A percentile compares a stretch with the other conserved stretches of the same genome.
Conservation (phyloP, 495 filamentous ascomycete genomes). For the Neurospora africana region DNA sequence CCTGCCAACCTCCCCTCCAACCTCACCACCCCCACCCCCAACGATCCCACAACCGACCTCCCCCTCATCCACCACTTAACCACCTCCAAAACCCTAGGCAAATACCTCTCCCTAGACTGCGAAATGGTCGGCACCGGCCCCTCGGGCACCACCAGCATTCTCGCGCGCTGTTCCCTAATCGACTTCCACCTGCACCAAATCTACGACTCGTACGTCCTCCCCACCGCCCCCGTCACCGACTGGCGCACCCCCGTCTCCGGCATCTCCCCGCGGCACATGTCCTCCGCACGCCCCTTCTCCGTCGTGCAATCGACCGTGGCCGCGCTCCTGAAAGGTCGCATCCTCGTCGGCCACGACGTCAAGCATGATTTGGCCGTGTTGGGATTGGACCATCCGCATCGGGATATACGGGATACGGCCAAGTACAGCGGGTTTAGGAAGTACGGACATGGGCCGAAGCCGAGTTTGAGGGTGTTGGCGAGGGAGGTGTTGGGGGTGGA, state of each 20-base stretch:
- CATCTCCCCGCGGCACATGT: slow-evolving; percentile 60
- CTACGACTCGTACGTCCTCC: slow-evolving; percentile 82
- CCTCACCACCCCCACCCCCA: background rate
- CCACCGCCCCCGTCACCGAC: slow-evolving; percentile 67
- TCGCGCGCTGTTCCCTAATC: slow-evolving; percentile 79
- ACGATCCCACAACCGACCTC: background rate
- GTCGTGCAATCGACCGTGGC: slow-evolving; percentile 70
- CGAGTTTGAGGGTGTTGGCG: slow-evolving; percentile 63
- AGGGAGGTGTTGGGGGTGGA: slow-evolving; percentile 69
- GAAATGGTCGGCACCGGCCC: slow-evolving; percentile 94
- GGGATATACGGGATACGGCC: slow-evolving; percentile 76
- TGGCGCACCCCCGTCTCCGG: slow-evolving; percentile 82
- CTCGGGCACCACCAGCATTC: slow-evolving; percentile 29
- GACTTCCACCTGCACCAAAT: slow-evolving; percentile 86
- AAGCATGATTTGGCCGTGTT: slow-evolving; percentile 75
- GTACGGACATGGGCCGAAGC: slow-evolving; percentile 66
- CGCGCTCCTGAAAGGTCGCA: slow-evolving; percentile 56
- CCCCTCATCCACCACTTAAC: background rate
- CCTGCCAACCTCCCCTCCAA: background rate
- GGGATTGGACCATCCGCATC: slow-evolving; percentile 61
- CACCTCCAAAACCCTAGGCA: slow-evolving; percentile 48
- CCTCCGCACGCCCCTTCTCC: slow-evolving; percentile 54
- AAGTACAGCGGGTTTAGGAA: slow-evolving; percentile 61
- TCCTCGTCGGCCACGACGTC: slow-evolving; percentile 85
- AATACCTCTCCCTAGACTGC: slow-evolving; percentile 89